Evolutionary conservation across 768 basidiomycete species (phyloP).

Genomic region (Pisolithus orientalis): DNA sequence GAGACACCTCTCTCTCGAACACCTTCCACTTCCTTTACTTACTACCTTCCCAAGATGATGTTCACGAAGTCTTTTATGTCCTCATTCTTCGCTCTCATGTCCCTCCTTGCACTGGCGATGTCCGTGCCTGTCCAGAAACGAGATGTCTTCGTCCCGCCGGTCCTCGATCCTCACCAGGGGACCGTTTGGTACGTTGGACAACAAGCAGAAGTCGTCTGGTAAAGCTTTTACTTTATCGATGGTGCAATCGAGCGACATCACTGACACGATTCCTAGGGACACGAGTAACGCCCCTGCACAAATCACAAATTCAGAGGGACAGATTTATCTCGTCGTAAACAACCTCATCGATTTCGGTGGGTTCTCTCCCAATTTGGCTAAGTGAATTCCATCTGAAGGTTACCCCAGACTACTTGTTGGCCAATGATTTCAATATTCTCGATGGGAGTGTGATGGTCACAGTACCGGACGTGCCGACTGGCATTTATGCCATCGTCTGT

Average conservation of each 20-base stretch:
- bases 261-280: constrained; percentile 22
- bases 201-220: constrained; percentile 25
- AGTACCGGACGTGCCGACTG: constrained; percentile 25
- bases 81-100: constrained; percentile 10
- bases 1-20: too few species aligned
- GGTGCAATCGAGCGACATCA: neutral
- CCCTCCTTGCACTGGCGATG: constrained; percentile 8
- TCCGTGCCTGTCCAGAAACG: constrained; percentile 4
- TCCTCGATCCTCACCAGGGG: constrained; percentile 16
- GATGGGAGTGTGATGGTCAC: constrained; percentile 18
- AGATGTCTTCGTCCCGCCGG: constrained; percentile 23
- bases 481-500: constrained; percentile 30
- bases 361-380: constrained; percentile 8
- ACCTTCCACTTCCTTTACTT: constrained; percentile 1
- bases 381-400: constrained; percentile 2
- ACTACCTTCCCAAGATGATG: constrained; percentile 1
- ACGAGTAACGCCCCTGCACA: constrained; percentile 15
- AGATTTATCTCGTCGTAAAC: constrained; percentile 22
- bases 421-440: constrained; percentile 22
- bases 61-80: constrained; percentile 9
- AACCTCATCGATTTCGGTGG: constrained; percentile 16
- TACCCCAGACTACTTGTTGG: constrained; percentile 18
- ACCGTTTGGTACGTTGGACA: constrained; percentile 20
- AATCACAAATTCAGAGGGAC: constrained; percentile 28
- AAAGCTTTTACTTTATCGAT: constrained; percentile 3